Evolutionary conservation across 352 stramenopile species (phyloP), one percentile per base, ranked within the genome.

Genomic region (Globisporangium perplexum): DNA sequence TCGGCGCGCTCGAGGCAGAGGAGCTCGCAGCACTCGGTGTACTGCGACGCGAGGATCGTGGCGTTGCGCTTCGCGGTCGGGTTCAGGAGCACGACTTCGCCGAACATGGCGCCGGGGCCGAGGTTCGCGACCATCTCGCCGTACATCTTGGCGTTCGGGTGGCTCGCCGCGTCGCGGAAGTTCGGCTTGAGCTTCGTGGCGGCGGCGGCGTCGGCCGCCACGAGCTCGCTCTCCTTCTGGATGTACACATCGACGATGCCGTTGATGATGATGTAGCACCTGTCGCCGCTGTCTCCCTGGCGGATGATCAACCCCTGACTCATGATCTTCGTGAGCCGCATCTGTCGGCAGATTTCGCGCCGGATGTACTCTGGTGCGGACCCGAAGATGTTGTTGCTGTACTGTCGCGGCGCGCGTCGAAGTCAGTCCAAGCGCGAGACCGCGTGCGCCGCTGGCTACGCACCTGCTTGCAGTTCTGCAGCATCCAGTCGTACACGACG

Each of bases 381-480:
- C 8, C 76, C 80, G 46, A 90, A 88, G 47, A 90, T 90, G 54
- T 88, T 87, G 71, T 87, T 88, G 65, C 77, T 88, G 61, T 88
- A 84, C 62, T 79, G 39, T 48, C 26, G 4, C 31, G 38, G 26
- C 7, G 20, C 17, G 51, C 7, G 11, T 22, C 24, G 38, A 43
- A 5, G 8, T 12, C 23, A 7, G 7, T 22, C 23, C 17, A 14
- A 45, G 3, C n/a, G n/a, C n/a, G n/a, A n/a, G n/a, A n/a, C 14
- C 4, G n/a, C 18, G 39, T 20, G 7, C 38, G n/a, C n/a, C n/a
- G n/a, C n/a, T n/a, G n/a, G n/a, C n/a, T 8, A 45, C 28, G n/a
- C 59, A 77, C 68, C 55, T 87, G 74, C 50, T 87, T 86, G 51
- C 80, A 90, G 66, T 88, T 87, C 39, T 80, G 69, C 46, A 88